Evolutionary conservation across 1,284 basidiomycete species (phyloP).

Genomic region (Ustilago sp.): DNA sequence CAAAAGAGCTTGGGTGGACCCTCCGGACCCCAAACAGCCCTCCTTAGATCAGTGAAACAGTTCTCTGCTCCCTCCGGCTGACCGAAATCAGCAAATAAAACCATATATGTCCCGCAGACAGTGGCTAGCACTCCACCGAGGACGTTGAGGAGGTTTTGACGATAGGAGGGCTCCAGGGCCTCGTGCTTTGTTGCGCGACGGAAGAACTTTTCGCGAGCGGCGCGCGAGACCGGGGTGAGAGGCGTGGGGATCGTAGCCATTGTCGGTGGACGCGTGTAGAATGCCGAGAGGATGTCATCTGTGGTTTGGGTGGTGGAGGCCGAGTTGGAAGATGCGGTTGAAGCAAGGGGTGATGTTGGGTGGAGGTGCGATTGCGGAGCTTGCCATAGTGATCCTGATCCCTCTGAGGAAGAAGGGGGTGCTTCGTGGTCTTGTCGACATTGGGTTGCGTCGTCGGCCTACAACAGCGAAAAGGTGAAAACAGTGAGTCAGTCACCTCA

Average conservation of each 20-base stretch:
- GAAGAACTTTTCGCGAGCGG: conserved; percentile 27
- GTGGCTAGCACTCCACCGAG: conserved; percentile 27
- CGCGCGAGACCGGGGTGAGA: not conserved
- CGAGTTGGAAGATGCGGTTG: not conserved
- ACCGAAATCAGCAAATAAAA: conserved; percentile 44
- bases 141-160: conserved; percentile 37
- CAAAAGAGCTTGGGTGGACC: conserved; percentile 35
- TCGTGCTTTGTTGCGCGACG: conserved; percentile 39
- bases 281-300: conserved; percentile 20
- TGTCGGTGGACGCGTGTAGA: conserved; percentile 34
- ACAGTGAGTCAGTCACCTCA: not conserved
- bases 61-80: conserved; percentile 11
- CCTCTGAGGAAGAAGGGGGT: not conserved
- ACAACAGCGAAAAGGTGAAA: no score
- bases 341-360: conserved; percentile 28
- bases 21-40: conserved; percentile 26
- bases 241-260: not conserved
- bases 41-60: conserved; percentile 29
- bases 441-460: conserved; percentile 23
- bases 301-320: conserved; percentile 4
- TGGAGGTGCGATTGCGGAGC: conserved; percentile 35
- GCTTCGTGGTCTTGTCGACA: conserved; percentile 12
- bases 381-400: conserved; percentile 20
- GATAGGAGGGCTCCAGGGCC: conserved; percentile 8
- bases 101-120: conserved; percentile 23